Evolutionary conservation across 2,329 filamentous ascomycete genomes (phyloP), one percentile per base, ranked within the genome.

Genomic region (Botrytis paeoniae): DNA sequence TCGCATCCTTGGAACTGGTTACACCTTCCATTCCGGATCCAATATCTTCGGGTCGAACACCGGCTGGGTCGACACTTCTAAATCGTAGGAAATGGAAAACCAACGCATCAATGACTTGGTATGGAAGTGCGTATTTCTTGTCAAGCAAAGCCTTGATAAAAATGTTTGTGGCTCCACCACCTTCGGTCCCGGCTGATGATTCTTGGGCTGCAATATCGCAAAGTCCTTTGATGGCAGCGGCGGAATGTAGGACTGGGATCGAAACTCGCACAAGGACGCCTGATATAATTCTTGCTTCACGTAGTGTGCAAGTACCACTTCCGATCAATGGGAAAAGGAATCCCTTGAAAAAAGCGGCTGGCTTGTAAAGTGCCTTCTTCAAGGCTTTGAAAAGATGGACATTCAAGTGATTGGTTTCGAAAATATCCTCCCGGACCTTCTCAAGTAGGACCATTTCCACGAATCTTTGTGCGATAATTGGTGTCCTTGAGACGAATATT

Each of bases 21-120:
- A 84, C 81, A 69, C 84, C 85, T 16, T 85, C 82, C 85, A 90
- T 89, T 41, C 83, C 84, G 72, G 92, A 90, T 45, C 73, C 78
- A 29, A 75, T 29, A 73, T 88, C 85, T 7, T 81, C 83, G 45
- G 85, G 85, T 69, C 85, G 85, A 29, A 87, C 85, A 18, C 85
- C 85, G 4, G 86, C 85, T 4, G 89, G 87, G 75, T 93, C 90
- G 39, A 89, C 87, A 70, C 88, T 92, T 48, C 93, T 88, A 85
- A 97, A 98, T 25, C 96, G 92, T 75, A 98, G 83, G 83, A 99
- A 99, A 83, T 99, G 95, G 85, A 98, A 98, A 16, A 99, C 96
- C 2, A 98, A 85, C 2, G 94, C 92, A 79, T 99, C 96, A 68
- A 99, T 91, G 71, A 97, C 95, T 83, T 97, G 95, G 84, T 93